Evolutionary conservation across 2,329 filamentous ascomycete species (phyloP), one percentile per base, ranked within the genome.

Genomic region (Zymoseptoria brevis): DNA sequence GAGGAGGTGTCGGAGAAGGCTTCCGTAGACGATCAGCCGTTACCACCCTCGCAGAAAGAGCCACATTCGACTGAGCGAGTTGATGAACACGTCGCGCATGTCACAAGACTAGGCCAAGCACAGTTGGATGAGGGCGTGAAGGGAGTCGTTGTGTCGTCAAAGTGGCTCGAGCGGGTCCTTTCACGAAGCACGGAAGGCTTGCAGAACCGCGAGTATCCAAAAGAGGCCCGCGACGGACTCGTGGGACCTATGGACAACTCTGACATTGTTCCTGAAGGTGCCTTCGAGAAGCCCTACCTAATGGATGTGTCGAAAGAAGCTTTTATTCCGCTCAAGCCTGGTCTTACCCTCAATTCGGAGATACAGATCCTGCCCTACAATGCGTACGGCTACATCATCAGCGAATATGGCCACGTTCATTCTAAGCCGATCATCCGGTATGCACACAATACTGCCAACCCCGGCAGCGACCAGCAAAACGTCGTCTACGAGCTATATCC

Each of bases 161-260:
- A 80, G 60, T 97, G 94, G 94, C 80, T 96, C 35, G 80, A 82
- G 58, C 83, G 84, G 60, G 89, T 94, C 2, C 78, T 87, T 60
- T 82, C 87, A 22, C 80, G 89, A 57, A 83, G 83, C 54, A 79
- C 82, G 8, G 81, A 84, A n/a, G 73, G 78, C 16, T 80, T 82
- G 59, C 75, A 80, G 55, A 80, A 79, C 19, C 79, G 81, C 62
- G 80, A 83, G 55, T 77, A 75, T 48, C 77, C 81, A 61, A 88
- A 88, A 62, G 76, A 80, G n/a, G 81, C 81, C 8, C 71, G 79
- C 9, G 81, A 86, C 59, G 83, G 82, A 6, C 81, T 84, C 4
- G 81, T 94, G 58, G 91, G 91, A 1, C 88, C 89, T 0, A 83
- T 97, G 30, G 90, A 96, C 77, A 96, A 96, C 71, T 85, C 88